Percentiles rank a stretch among this genome's conserved stretches.
Conservation (phyloP, 371 early-diverging fungal species). For the Mucor ambiguus region DNA sequence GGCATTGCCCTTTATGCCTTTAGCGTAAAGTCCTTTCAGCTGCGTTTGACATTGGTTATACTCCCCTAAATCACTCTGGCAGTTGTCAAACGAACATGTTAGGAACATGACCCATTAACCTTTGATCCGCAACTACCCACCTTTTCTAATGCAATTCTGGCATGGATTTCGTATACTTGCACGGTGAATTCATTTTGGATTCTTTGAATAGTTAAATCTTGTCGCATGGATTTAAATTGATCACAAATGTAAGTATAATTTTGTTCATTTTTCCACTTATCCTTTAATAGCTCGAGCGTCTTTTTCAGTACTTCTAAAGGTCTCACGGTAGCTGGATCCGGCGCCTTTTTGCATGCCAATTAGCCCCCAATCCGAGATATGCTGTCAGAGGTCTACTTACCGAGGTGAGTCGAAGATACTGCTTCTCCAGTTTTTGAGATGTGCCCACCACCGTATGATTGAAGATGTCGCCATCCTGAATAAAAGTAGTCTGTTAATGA, state of each 20-base stretch:
- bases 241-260: slow-evolving; percentile 94
- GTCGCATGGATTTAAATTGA: slow-evolving; percentile 94
- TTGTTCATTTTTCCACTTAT: slow-evolving; percentile 78
- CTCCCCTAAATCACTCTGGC: slow-evolving; percentile 90
- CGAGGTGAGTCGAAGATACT: slow-evolving; percentile 88
- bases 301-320: slow-evolving; percentile 77
- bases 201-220: slow-evolving; percentile 95
- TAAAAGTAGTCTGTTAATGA: no score
- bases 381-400: slow-evolving; percentile 32
- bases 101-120: no score
- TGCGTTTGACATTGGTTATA: slow-evolving; percentile 97
- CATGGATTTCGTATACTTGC: slow-evolving; percentile 91
- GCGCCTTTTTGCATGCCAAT: slow-evolving; percentile 57
- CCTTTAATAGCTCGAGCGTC: slow-evolving; percentile 74
- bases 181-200: slow-evolving; percentile 93
- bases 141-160: slow-evolving; percentile 92
- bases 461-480: slow-evolving; percentile 73
- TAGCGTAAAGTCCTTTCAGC: slow-evolving; percentile 79
- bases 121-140: slow-evolving; percentile 28
- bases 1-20: slow-evolving; percentile 65
- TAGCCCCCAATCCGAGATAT: background rate
- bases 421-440: slow-evolving; percentile 80
- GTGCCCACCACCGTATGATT: slow-evolving; percentile 90
- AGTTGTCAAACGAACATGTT: background rate
- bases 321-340: slow-evolving; percentile 89